Conservation (phyloP, 768 basidiomycete species). For the Boletus barrowsii region DNA sequence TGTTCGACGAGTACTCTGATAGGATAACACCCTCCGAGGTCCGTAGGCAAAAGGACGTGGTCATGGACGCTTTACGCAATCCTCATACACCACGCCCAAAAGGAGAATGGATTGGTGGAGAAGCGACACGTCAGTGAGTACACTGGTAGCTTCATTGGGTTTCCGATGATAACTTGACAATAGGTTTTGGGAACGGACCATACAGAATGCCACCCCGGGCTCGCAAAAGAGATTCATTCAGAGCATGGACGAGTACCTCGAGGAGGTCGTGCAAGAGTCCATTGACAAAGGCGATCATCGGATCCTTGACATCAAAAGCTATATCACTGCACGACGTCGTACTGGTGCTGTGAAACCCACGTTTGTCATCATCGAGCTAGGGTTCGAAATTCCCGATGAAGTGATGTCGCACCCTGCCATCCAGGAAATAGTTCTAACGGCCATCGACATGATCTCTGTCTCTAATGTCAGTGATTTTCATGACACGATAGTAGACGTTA, state of each 20-base stretch:
- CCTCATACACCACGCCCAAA: slow-evolving; percentile 6
- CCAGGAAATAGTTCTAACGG: slow-evolving; percentile 22
- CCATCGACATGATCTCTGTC: slow-evolving; percentile 36
- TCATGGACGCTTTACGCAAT: slow-evolving; percentile 21
- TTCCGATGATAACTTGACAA: not conserved
- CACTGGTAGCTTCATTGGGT: not conserved
- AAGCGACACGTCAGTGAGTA: slow-evolving; percentile 17
- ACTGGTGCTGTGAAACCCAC: slow-evolving; percentile 41
- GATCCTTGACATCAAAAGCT: slow-evolving; percentile 39
- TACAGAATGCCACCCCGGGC: slow-evolving; percentile 1
- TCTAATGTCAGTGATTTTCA: not conserved
- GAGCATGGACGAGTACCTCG: slow-evolving; percentile 34
- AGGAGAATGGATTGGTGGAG: slow-evolving; percentile 19
- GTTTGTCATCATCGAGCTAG: slow-evolving; percentile 35
- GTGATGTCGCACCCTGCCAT: slow-evolving; percentile 40
- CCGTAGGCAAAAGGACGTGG: slow-evolving; percentile 18
- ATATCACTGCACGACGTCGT: slow-evolving; percentile 39
- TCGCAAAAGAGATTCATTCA: slow-evolving; percentile 35
- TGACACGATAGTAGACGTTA: slow-evolving; percentile 2
- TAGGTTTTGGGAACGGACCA: slow-evolving; percentile 16
- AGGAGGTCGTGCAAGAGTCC: slow-evolving; percentile 41
- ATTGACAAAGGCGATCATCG: slow-evolving; percentile 33
- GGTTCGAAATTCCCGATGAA: slow-evolving; percentile 38
- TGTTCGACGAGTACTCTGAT: slow-evolving; percentile 53
- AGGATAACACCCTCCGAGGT: slow-evolving; percentile 30